Conservation (phyloP, 2,329 filamentous ascomycete species). For the Periconia sp. region DNA sequence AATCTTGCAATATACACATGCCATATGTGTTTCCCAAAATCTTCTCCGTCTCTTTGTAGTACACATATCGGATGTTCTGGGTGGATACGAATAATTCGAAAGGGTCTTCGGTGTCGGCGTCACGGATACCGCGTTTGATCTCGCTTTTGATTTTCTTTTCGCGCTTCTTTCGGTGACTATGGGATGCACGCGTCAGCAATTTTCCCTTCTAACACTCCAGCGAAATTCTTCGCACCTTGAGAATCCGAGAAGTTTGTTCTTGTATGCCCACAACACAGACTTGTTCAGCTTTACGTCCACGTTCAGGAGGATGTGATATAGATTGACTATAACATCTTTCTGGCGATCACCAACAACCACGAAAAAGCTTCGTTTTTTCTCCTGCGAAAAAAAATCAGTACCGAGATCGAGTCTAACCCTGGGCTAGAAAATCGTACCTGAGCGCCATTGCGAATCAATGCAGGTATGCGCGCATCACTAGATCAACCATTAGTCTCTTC, state of each 20-base stretch:
- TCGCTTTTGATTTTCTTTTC: constrained; percentile 99
- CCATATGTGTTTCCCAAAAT: constrained; percentile 97
- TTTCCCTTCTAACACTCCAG: constrained; percentile 1
- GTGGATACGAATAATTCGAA: constrained; percentile 97
- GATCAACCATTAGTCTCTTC: constrained; percentile 11
- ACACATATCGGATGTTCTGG: constrained; percentile 97
- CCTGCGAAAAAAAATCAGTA: constrained; percentile 46
- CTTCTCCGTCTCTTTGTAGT: constrained; percentile 99
- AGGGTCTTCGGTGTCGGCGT: constrained; percentile 88
- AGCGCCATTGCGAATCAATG: constrained; percentile 44
- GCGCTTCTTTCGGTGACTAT: constrained; percentile 89
- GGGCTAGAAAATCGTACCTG: constrained; percentile 23
- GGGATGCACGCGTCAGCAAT: background rate
- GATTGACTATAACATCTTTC: constrained; percentile 95
- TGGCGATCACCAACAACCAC: constrained; percentile 91
- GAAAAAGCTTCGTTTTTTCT: constrained; percentile 98
- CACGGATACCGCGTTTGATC: constrained; percentile 89
- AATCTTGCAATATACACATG: constrained; percentile 98
- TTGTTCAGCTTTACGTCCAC: constrained; percentile 94
- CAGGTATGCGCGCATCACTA: constrained; percentile 43
- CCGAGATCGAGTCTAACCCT: background rate
- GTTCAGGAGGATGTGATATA: constrained; percentile 89
- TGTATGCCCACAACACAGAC: constrained; percentile 97
- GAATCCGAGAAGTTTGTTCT: constrained; percentile 94
- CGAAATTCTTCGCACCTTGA: constrained; percentile 58